Evolutionary conservation across 2,329 filamentous ascomycete genomes (phyloP), one percentile per base, ranked within the genome.

Genomic region (Zasmidium citrigriseum): DNA sequence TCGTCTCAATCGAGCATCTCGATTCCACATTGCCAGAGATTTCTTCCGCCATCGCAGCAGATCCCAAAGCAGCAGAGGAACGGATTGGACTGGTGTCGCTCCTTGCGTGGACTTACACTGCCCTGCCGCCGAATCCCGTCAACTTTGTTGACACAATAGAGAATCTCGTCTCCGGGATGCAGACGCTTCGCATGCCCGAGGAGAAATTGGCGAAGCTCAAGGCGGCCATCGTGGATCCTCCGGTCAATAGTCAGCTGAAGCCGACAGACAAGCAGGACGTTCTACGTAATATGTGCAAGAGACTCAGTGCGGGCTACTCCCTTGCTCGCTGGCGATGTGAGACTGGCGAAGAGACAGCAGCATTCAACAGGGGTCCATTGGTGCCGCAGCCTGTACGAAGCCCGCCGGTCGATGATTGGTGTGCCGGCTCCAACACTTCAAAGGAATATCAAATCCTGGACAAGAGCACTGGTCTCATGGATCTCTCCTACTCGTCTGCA

Each of bases 391-490:
- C 12, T 11, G 11, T 46, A 18, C 1, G 11, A 1, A 18, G 47
- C n/a, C 47, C 47, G 4, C 47, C 47, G 12, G 22, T 50, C 22
- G 25, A 22, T 3, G 47, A 50, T 20, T 29, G 47, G 47, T 12
- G n/a, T 11, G 22, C 45, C 2, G 45, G 45, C n/a, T 46, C 45
- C n/a, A 46, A 46, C 45, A 46, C 12, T 46, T 46, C 45, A 2
- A 46, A 46, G n/a, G 47, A 50, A 12, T 25, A 52, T n/a, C 21
- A 20, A 23, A 46, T 46, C n/a, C 21, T 46, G n/a, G 44, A 46
- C n/a, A 7, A 18, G 21, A 23, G 7, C 9, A 46, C n/a, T n/a
- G 21, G 44, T 7, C n/a, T 46, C 44, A 18, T 46, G n/a, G 44
- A 46, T 18, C 10, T 23, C 7, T 20, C 44, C 10, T 46, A 46